Percentiles rank a stretch among this genome's conserved stretches.
Conservation (phyloP, 768 basidiomycete genomes). For the Xerocomus potaroensis region DNA sequence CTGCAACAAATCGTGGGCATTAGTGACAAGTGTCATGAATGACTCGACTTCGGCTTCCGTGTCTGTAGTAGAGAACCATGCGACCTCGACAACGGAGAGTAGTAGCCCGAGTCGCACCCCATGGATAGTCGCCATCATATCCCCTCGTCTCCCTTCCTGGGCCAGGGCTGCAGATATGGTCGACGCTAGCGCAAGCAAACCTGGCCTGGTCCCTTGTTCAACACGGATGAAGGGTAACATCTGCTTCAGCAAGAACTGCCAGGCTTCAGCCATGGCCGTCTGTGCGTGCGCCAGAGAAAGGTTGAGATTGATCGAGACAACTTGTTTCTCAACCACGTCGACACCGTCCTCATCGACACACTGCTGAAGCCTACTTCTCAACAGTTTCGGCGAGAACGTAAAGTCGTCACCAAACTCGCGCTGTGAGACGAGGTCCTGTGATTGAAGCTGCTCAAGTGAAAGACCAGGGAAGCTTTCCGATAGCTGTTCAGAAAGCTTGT, state of each 20-base stretch:
- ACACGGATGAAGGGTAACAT: conserved; percentile 60
- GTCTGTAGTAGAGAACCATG: conserved; percentile 65
- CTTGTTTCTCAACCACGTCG: conserved; percentile 50
- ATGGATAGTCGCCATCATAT: conserved; percentile 83
- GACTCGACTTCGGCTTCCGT: conserved; percentile 49
- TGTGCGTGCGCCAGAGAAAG: conserved; percentile 82
- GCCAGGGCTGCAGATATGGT: conserved; percentile 66
- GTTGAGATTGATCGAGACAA: conserved; percentile 81
- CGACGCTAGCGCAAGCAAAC: conserved; percentile 53
- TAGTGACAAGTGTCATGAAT: conserved; percentile 59
- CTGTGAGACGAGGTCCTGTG: conserved; percentile 56
- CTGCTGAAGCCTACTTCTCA: conserved; percentile 56
- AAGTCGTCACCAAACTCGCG: conserved; percentile 82
- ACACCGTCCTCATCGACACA: conserved; percentile 35
- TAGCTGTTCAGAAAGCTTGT: conserved; percentile 49
- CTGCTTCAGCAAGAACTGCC: conserved; percentile 68
- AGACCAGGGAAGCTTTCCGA: conserved; percentile 54
- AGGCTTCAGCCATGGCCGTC: conserved; percentile 67
- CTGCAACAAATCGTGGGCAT: conserved; percentile 59
- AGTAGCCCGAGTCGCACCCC: conserved; percentile 69
- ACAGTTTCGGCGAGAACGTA: conserved; percentile 58
- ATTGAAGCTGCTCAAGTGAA: conserved; percentile 58
- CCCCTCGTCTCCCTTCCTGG: conserved; percentile 65
- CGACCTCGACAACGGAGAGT: conserved; percentile 72
- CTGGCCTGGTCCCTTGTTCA: conserved; percentile 51